phyloP scores from a whole-genome alignment of 768 basidiomycete genomes.

The Serendipita sp. region DNA sequence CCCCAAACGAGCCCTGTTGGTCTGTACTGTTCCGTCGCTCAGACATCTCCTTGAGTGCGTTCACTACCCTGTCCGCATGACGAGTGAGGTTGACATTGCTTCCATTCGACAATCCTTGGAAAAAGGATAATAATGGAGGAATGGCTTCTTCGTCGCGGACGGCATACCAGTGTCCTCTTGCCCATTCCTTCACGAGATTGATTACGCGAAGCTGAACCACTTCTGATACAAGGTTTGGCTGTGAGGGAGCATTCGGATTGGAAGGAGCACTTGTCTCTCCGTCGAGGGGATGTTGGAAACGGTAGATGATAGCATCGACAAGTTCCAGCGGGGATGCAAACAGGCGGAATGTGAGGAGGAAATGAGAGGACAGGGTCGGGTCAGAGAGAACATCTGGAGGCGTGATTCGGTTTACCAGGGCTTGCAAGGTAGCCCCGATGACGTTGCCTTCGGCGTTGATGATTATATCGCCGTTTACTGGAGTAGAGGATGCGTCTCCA shows the following conservation, averaged over 20 bases:
- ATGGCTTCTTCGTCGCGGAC: conserved; percentile 51
- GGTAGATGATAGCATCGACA: conserved; percentile 55
- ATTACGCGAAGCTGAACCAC: conserved; percentile 70
- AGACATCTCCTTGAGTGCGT: conserved; percentile 5
- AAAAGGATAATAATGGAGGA: conserved; percentile 14
- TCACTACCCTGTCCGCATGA: neutral
- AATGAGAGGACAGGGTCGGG: conserved; percentile 68
- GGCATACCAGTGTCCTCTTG: conserved; percentile 80
- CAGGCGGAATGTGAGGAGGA: conserved; percentile 90
- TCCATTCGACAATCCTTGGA: neutral
- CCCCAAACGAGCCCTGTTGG: neutral
- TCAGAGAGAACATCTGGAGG: conserved; percentile 87
- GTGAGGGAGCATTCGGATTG: conserved; percentile 48
- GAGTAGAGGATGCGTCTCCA: conserved; percentile 49
- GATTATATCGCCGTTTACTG: conserved; percentile 51
- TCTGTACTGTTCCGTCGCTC: neutral
- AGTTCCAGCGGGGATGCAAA: conserved; percentile 70
- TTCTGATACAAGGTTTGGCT: conserved; percentile 64
- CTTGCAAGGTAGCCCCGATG: conserved; percentile 76
- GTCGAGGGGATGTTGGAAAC: conserved; percentile 52
- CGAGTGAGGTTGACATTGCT: neutral
- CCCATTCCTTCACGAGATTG: conserved; percentile 88
- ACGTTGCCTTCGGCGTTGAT: conserved; percentile 84
- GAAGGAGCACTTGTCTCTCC: conserved; percentile 31
- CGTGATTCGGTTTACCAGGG: conserved; percentile 93